Evolutionary conservation across 352 stramenopile genomes (phyloP).

Genomic region (Globisporangium recalcitrans): DNA sequence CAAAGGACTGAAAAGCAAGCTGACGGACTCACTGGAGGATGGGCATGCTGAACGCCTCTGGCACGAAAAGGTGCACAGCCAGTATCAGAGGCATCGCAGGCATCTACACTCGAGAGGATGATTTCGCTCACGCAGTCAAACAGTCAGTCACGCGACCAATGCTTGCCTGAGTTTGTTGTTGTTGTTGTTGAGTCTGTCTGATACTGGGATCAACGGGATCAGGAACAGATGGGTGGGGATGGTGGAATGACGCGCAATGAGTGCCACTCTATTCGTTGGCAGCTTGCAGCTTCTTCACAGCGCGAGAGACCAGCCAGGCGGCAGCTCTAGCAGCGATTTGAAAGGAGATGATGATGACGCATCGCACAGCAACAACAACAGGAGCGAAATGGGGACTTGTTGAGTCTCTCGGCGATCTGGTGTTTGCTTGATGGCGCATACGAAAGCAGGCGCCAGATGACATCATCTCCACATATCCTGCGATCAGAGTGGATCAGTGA

Average conservation of each 20-base stretch:
- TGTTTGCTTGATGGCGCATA: background rate
- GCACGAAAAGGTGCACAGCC: constrained; percentile 1
- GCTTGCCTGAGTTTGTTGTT: background rate
- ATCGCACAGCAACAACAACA: background rate
- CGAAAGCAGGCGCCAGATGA: background rate
- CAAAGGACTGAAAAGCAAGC: background rate
- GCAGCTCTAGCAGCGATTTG: background rate
- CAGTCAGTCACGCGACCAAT: background rate
- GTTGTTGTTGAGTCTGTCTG: background rate
- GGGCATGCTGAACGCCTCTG: background rate
- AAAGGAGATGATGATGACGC: background rate
- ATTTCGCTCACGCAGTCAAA: background rate
- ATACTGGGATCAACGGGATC: background rate
- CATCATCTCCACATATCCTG: background rate
- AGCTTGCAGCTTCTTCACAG: constrained; percentile 7
- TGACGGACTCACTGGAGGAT: background rate
- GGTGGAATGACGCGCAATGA: background rate
- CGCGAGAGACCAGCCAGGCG: constrained; percentile 1
- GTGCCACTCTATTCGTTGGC: constrained; percentile 19
- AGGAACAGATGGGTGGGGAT: background rate
- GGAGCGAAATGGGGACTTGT: too few species aligned
- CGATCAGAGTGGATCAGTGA: too few species aligned
- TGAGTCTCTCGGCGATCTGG: background rate
- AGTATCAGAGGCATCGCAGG: constrained; percentile 6
- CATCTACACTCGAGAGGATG: too few species aligned